phyloP scores from a whole-genome alignment of 257 asterid species.

The Fraxinus excelsior region DNA sequence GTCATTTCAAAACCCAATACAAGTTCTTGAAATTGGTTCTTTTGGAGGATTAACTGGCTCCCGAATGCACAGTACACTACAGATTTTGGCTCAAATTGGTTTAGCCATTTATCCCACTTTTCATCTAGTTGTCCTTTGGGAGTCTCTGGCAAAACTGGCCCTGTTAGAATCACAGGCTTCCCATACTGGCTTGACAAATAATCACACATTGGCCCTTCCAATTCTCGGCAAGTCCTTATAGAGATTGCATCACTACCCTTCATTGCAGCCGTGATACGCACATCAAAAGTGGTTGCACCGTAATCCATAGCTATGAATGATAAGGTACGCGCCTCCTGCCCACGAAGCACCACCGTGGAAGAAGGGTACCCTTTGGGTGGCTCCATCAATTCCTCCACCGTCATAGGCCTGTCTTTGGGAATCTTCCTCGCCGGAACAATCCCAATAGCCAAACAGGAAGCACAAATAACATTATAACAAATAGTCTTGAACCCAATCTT shows the following conservation, averaged over 20 bases:
- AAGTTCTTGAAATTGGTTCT: constrained; percentile 60
- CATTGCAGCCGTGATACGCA: constrained; percentile 50
- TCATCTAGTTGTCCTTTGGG: constrained; percentile 42
- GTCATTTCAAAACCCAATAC: constrained; percentile 72
- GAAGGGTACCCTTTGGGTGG: constrained; percentile 72
- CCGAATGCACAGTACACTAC: constrained; percentile 90
- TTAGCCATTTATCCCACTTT: constrained; percentile 60
- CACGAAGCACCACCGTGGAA: constrained; percentile 46
- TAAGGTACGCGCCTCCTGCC: constrained; percentile 48
- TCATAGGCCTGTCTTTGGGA: constrained; percentile 40
- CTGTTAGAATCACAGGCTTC: constrained; percentile 59
- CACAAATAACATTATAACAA: constrained; percentile 62
- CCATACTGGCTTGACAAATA: constrained; percentile 54
- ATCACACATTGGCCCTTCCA: constrained; percentile 67
- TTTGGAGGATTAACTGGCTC: constrained; percentile 50
- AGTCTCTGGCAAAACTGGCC: constrained; percentile 63
- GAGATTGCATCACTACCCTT: constrained; percentile 59
- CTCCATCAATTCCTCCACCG: constrained; percentile 43
- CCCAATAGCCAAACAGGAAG: constrained; percentile 58
- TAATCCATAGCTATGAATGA: constrained; percentile 52
- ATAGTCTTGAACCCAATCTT: constrained; percentile 66
- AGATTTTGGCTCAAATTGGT: constrained; percentile 40
- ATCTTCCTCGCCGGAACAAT: constrained; percentile 56
- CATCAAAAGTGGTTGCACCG: constrained; percentile 53
- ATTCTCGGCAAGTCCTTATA: constrained; percentile 65